Conservation (phyloP, 1,284 basidiomycete species). For the Heliocybe sulcata region DNA sequence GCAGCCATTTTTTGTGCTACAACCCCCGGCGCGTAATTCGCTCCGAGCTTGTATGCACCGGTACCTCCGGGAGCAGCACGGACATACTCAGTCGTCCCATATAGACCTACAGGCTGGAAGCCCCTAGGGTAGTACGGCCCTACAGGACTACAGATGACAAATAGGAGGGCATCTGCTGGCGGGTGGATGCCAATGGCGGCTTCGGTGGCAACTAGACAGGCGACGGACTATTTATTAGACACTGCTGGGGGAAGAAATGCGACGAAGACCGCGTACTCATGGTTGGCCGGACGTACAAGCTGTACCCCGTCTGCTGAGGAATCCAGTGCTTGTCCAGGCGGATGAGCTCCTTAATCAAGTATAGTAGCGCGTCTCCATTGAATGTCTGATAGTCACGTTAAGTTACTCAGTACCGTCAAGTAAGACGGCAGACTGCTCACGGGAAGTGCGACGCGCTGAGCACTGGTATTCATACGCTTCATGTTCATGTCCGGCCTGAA, state of each 20-base stretch:
- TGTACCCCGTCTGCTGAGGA: conserved; percentile 84
- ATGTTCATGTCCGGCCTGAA: conserved; percentile 92
- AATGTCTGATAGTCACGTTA: conserved; percentile 51
- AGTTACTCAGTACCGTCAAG: not conserved
- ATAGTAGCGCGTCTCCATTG: conserved; percentile 71
- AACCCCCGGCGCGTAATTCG: conserved; percentile 90
- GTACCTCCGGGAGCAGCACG: conserved; percentile 89
- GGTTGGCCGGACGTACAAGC: conserved; percentile 84
- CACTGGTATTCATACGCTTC: conserved; percentile 84
- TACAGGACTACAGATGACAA: conserved; percentile 91
- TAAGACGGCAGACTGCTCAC: conserved; percentile 31
- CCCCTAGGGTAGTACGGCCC: conserved; percentile 94
- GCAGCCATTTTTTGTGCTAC: conserved; percentile 86
- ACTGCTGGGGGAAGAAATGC: conserved; percentile 1
- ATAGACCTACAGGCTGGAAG: conserved; percentile 92
- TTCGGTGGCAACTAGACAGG: conserved; percentile 79
- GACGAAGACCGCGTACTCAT: conserved; percentile 42
- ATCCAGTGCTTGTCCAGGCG: conserved; percentile 90
- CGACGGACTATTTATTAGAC: not conserved
- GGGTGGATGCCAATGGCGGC: conserved; percentile 85
- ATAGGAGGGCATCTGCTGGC: conserved; percentile 85
- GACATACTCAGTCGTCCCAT: conserved; percentile 87
- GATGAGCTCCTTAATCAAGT: conserved; percentile 88
- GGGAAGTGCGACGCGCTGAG: conserved; percentile 67
- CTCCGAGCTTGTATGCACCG: conserved; percentile 87